A percentile compares a stretch with the other conserved stretches of the same genome.
phyloP scores from a whole-genome alignment of 106 monocot species.

The Acanthochlamys bracteata region DNA sequence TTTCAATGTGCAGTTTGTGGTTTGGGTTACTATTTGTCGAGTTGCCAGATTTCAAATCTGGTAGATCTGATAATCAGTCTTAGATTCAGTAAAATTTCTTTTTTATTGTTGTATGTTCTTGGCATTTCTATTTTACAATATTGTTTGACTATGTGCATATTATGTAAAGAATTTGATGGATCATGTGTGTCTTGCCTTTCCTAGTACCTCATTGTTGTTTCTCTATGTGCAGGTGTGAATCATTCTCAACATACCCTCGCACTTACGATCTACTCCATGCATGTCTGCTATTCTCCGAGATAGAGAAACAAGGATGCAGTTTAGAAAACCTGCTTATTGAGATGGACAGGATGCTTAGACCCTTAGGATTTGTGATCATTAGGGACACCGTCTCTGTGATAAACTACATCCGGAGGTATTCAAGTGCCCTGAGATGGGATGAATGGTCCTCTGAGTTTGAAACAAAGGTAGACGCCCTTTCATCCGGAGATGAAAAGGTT shows the following conservation, averaged over 20 bases:
- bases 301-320: constrained; percentile 75
- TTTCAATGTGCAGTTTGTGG: too few species aligned
- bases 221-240: constrained; percentile 60
- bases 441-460: constrained; percentile 53
- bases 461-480: constrained; percentile 48
- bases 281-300: constrained; percentile 68
- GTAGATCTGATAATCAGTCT: too few species aligned
- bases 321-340: constrained; percentile 79
- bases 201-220: too few species aligned
- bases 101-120: too few species aligned
- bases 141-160: too few species aligned
- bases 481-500: constrained; percentile 54
- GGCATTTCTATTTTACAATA: too few species aligned
- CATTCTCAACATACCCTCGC: constrained; percentile 88
- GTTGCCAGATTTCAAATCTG: too few species aligned
- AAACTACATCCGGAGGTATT: constrained; percentile 51
- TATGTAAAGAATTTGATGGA: too few species aligned
- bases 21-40: too few species aligned
- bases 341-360: constrained; percentile 86
- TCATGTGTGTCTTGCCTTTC: too few species aligned
- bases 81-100: too few species aligned
- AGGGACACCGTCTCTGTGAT: constrained; percentile 47
- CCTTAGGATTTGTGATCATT: constrained; percentile 68
- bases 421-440: constrained; percentile 64
- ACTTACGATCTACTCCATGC: constrained; percentile 96